Evolutionary conservation across 306 rosid species (phyloP).

Genomic region (Notholithocarpus densiflorus): DNA sequence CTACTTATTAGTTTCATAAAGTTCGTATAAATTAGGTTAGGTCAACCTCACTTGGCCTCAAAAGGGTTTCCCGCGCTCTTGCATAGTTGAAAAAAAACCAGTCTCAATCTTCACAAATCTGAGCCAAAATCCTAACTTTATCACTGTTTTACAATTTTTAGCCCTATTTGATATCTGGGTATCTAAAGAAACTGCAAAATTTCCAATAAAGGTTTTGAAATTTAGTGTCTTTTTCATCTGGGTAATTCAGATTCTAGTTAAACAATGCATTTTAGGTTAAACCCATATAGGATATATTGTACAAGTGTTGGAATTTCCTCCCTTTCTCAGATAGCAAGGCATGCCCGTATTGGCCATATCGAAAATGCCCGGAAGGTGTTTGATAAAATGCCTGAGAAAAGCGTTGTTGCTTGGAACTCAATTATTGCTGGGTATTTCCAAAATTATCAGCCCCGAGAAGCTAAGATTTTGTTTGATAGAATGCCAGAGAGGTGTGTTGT

Average conservation of each 20-base stretch:
- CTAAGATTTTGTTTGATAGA: conserved; percentile 34
- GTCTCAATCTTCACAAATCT: neutral
- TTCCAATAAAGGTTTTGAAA: neutral
- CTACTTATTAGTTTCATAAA: too few species aligned
- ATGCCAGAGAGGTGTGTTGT: conserved; percentile 42
- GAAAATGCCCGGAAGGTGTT: conserved; percentile 46
- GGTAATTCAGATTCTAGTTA: neutral
- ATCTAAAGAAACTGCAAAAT: neutral
- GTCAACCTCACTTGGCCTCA: neutral
- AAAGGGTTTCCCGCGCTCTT: conserved; percentile 1
- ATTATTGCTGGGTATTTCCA: conserved; percentile 50
- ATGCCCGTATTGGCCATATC: conserved; percentile 30
- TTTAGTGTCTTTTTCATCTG: neutral
- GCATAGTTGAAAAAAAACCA: too few species aligned
- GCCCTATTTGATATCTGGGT: neutral
- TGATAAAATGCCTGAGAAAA: conserved; percentile 40
- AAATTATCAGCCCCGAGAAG: conserved; percentile 36
- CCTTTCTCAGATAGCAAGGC: conserved; percentile 21
- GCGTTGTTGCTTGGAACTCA: conserved; percentile 45
- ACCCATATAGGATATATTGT: conserved; percentile 16
- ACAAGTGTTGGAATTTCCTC: conserved; percentile 7
- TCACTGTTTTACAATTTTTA: neutral
- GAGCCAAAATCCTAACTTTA: neutral
- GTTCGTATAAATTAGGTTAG: too few species aligned
- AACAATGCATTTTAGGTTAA: neutral